Evolutionary conservation across 2,329 filamentous ascomycete genomes (phyloP), one percentile per base, ranked within the genome.

Genomic region (Phaeosphaeriaceae sp.): DNA sequence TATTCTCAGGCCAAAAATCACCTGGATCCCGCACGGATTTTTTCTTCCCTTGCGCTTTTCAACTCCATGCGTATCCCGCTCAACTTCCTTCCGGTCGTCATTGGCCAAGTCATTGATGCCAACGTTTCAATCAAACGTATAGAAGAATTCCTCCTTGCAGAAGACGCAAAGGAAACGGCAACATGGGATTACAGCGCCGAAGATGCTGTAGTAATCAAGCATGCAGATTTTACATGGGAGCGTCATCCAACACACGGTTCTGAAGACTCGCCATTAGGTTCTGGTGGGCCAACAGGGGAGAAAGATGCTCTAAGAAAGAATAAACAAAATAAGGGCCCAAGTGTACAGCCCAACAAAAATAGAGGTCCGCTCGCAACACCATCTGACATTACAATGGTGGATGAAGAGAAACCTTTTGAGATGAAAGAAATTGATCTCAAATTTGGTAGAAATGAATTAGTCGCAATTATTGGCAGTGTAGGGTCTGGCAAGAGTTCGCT

Each of bases 41-140:
- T 99, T 76, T 97, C 93, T 0, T 97, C 93, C 0, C 81, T 97
- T 12, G 93, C 93, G 0, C 77, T 97, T 6, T 99, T 97, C 81
- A 97, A 97, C 72, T 87, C 89, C 4, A 81, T 99, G 35, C 86
- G 94, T 34, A 84, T 97, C 72, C 94, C 94, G 0, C 82, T 99
- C 43, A 97, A 96, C 67, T 75, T 97, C 64, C 79, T 97, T 2
- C 93, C 93, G 0, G 76, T 96, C 54, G 89, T 97, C 35, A 87
- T 97, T 60, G 90, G 92, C 26, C 92, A 96, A 70, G 85, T 92
- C 1, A 90, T 92, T 12, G 94, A 99, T 74, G 94, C 92, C 1
- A 92, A 88, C 80, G 88, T 89, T 1, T 96, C 92, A 0, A 67
- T 97, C 6, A 83, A 86, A 51, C 88, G 94, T 51, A 92, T 97